These are phyloP conservation scores for Phytophthora sansomeana DNA, from an alignment of 352 stramenopile species.

Conservation along the genomic window DNA sequence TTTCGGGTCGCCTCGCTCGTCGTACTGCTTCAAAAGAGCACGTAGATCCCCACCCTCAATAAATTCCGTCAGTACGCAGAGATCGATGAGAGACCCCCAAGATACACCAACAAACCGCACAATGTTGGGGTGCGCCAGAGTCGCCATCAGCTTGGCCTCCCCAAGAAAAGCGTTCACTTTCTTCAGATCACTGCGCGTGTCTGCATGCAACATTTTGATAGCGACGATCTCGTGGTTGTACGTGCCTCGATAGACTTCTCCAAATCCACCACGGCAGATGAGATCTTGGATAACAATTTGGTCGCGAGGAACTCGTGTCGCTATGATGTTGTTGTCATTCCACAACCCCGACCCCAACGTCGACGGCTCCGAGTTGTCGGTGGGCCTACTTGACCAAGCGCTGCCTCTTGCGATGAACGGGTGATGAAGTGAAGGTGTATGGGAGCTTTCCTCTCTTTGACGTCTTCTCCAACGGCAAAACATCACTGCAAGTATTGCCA, in stretches of 20 bases:
- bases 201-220: constrained; percentile 50
- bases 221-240: constrained; percentile 48
- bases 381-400: constrained; percentile 1
- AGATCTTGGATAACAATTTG: constrained; percentile 4
- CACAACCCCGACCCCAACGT: constrained; percentile 8
- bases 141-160: constrained; percentile 52
- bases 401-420: constrained; percentile 12
- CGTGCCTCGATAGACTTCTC: constrained; percentile 48
- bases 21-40: constrained; percentile 28
- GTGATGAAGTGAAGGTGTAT: background rate
- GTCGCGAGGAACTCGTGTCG: constrained; percentile 17
- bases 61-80: constrained; percentile 48
- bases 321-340: constrained; percentile 15
- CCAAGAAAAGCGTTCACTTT: constrained; percentile 51
- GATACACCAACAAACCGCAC: constrained; percentile 57
- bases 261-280: constrained; percentile 37
- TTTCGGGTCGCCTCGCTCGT: constrained; percentile 6
- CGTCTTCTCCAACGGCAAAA: constrained; percentile 5
- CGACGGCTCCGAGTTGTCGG: constrained; percentile 8
- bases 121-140: constrained; percentile 53
- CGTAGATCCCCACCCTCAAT: constrained; percentile 47
- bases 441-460: background rate
- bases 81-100: constrained; percentile 42
- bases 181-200: constrained; percentile 29
- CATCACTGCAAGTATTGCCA: constrained; percentile 1